These are phyloP conservation scores for Dendrobium chrysotoxum DNA, from an alignment of 106 monocot species.

Conservation along the genomic window DNA sequence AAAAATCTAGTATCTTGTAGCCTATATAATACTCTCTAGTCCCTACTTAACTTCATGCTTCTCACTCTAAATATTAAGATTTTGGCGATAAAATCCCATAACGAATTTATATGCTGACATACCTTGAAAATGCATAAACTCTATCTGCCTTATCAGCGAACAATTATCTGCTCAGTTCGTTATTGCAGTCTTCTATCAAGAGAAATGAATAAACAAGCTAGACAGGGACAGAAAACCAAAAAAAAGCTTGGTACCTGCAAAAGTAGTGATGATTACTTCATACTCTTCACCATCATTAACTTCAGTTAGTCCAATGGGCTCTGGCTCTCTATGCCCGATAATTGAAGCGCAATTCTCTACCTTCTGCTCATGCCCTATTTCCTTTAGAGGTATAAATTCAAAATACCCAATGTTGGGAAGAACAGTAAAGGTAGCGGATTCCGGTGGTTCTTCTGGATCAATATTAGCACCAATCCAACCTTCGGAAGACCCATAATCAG, in stretches of 20 bases:
- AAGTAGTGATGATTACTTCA: constrained; percentile 65
- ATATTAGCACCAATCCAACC: constrained; percentile 75
- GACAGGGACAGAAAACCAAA: constrained; percentile 20
- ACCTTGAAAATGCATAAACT: too few relatives aligned
- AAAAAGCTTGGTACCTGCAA: constrained; percentile 21
- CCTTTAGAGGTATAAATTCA: constrained; percentile 70
- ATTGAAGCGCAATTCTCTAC: constrained; percentile 18
- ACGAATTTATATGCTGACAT: too few relatives aligned
- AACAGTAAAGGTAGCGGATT: constrained; percentile 51
- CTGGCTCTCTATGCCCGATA: constrained; percentile 33
- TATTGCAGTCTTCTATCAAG: background rate
- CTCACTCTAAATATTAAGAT: too few relatives aligned
- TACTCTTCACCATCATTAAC: constrained; percentile 64
- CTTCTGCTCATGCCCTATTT: constrained; percentile 14
- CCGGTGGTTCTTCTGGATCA: constrained; percentile 50
- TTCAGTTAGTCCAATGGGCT: constrained; percentile 65
- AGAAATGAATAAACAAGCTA: background rate
- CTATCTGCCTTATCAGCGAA: too few relatives aligned
- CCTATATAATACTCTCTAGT: too few relatives aligned
- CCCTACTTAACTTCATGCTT: too few relatives aligned
- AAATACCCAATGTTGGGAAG: constrained; percentile 80
- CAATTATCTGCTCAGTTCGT: too few relatives aligned
- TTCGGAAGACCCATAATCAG: constrained; percentile 85
- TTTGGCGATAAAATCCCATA: too few relatives aligned
- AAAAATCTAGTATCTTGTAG: too few relatives aligned